Evolutionary conservation across 805 yeast species (phyloP).

Genomic region (Jamesozyma lodderae): DNA sequence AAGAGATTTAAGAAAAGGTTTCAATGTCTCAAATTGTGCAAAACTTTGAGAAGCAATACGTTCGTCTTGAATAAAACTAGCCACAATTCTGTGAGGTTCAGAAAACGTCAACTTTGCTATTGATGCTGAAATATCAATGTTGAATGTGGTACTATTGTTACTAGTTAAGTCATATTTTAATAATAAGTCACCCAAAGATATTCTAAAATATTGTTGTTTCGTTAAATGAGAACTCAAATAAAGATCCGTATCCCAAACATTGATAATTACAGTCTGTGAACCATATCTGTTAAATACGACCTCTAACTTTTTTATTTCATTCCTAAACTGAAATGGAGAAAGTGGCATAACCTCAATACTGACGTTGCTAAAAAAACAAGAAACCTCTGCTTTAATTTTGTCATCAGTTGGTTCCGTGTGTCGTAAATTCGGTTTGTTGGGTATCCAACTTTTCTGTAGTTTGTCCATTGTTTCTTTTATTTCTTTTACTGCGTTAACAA

Average conservation of each 20-base stretch:
- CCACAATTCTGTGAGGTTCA: conserved; percentile 22
- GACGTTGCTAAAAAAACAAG: conserved; percentile 14
- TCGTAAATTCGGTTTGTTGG: background rate
- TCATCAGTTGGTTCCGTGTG: background rate
- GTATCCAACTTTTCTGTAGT: conserved; percentile 1
- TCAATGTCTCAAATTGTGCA: conserved; percentile 9
- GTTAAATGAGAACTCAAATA: conserved; percentile 21
- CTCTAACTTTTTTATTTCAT: conserved; percentile 18
- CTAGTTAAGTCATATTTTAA: conserved; percentile 5
- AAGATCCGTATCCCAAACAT: conserved; percentile 20
- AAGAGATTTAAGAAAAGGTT: conserved; percentile 1
- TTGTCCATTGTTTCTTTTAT: conserved; percentile 7
- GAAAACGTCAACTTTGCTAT: conserved; percentile 21
- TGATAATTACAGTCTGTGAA: conserved; percentile 11
- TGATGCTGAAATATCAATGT: conserved; percentile 12
- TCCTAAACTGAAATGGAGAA: conserved; percentile 18
- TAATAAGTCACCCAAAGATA: conserved; percentile 20
- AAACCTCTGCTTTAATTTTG: conserved; percentile 5
- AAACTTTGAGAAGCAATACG: conserved; percentile 17
- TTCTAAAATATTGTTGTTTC: conserved; percentile 21
- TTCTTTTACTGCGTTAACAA: conserved; percentile 11
- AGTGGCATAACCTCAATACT: conserved; percentile 21
- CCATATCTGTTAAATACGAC: conserved; percentile 13
- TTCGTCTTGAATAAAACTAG: conserved; percentile 23
- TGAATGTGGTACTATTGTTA: conserved; percentile 2